Percentiles rank a stretch among this genome's conserved stretches.
phyloP scores from a whole-genome alignment of 805 yeast species.

The Myxozyma mucilagina region DNA sequence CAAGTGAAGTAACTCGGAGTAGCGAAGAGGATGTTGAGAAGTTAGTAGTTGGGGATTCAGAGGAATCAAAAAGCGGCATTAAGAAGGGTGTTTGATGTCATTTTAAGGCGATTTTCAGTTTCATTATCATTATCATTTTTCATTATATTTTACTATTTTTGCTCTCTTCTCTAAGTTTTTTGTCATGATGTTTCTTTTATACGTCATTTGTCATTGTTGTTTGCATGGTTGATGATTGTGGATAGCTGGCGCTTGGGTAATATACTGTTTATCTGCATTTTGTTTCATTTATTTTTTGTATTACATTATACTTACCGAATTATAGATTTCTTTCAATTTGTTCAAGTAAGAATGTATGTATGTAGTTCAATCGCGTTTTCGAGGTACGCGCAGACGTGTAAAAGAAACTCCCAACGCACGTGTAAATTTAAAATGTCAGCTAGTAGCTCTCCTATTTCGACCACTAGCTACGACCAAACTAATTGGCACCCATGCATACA shows the following conservation, averaged over 20 bases:
- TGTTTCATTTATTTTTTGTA: too few species aligned
- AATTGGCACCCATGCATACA: neutral
- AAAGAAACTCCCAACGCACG: neutral
- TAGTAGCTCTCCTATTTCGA: neutral
- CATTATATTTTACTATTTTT: neutral
- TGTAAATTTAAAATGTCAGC: neutral
- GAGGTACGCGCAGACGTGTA: neutral
- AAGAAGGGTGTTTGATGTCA: neutral
- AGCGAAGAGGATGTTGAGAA: slow-evolving; percentile 1
- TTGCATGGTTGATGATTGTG: too few species aligned
- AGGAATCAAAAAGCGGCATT: too few species aligned
- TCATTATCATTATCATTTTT: neutral
- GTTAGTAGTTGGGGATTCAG: too few species aligned
- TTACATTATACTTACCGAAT: too few species aligned
- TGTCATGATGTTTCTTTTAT: neutral
- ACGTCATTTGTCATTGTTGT: neutral
- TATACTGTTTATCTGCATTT: too few species aligned
- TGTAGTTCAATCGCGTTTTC: too few species aligned
- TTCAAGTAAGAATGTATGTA: too few species aligned
- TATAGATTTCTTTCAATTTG: too few species aligned
- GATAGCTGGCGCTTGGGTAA: too few species aligned
- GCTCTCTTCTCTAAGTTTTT: neutral
- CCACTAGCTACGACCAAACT: neutral
- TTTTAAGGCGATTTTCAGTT: neutral
- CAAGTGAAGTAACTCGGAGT: slow-evolving; percentile 3